Evolutionary conservation across 495 filamentous ascomycete species (phyloP), one percentile per base, ranked within the genome.

Genomic region (Xanthoparmelia taractica): DNA sequence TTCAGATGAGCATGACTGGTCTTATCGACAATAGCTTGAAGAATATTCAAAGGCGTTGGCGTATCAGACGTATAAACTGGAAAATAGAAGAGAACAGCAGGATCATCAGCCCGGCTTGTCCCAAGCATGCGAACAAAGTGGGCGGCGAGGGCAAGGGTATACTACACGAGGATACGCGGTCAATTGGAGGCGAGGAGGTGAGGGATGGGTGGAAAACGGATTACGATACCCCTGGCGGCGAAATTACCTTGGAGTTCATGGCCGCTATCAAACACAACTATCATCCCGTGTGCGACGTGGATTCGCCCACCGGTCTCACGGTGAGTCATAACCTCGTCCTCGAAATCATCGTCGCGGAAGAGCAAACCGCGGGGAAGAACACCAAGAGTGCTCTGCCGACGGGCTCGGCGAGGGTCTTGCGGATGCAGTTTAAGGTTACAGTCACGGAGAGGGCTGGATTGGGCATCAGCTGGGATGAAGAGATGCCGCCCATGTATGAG

Each of bases 171-270:
- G 88, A 96, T 63, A 82, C 82, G 8, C 85, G 88, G 38, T 83
- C 85, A 61, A 84, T 97, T 66, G 90, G 85, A 33, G 78, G 79
- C 63, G 86, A 85, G 5, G 90, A 93, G 67, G 71, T 93, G 67
- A 90, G 89, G 75, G 79, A 69, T 7, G 93, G 93, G n/a, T 99
- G 94, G 94, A 99, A 99, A 75, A 85, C 87, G n/a, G 92, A 96
- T 73, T 97, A 91, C 71, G 81, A 80, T 38, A 79, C 77, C 27
- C 75, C 77, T 4, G 87, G 87, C 63, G 88, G 88, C 62, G 80
- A 80, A 64, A 89, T 96, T 69, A 89, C 91, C 66, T 80, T 91
- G 75, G 90, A 96, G 70, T 87, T 97, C 74, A 81, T 87, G 50
- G 90, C 87, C 60, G 77, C 74, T 65, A 82, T 95, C 69, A 78